A percentile compares a stretch with the other conserved stretches of the same genome.
phyloP scores from a whole-genome alignment of 2,329 filamentous ascomycete species.

The Beauveria brongniartii region DNA sequence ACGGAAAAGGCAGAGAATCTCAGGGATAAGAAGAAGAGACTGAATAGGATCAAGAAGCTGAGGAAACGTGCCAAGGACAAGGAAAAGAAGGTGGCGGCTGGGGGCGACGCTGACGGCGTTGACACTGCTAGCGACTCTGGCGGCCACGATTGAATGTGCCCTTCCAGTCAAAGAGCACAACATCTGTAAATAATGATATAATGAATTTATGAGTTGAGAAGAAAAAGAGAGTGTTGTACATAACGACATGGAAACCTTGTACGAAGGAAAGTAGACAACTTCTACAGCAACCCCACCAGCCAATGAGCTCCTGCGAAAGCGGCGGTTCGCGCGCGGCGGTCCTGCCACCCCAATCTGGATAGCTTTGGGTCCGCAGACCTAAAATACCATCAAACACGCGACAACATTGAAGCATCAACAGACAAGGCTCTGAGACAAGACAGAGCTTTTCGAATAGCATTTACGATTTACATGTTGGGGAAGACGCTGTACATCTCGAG shows the following conservation, averaged over 20 bases:
- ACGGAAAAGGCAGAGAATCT: slow-evolving; percentile 47
- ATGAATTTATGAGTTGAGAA: background rate
- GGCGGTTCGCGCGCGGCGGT: background rate
- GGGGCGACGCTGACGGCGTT: slow-evolving; percentile 12
- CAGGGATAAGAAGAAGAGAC: slow-evolving; percentile 48
- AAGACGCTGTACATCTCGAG: no score
- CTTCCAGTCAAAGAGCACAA: background rate
- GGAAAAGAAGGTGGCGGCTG: slow-evolving; percentile 43
- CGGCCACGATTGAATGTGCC: slow-evolving; percentile 13
- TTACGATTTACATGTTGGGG: background rate
- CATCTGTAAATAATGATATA: background rate
- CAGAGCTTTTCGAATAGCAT: background rate
- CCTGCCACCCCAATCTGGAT: slow-evolving; percentile 3
- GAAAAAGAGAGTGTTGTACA: background rate
- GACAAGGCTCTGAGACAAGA: background rate
- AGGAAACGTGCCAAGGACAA: slow-evolving; percentile 46
- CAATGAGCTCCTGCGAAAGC: slow-evolving; percentile 5
- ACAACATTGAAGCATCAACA: background rate
- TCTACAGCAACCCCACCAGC: slow-evolving; percentile 4
- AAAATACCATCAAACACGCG: slow-evolving; percentile 7
- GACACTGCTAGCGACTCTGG: slow-evolving; percentile 17
- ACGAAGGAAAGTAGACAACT: no score
- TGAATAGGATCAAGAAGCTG: slow-evolving; percentile 36
- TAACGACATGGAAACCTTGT: no score
- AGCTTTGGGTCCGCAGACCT: background rate